Conservation (phyloP, 495 filamentous ascomycete genomes). For the Talaromyces borbonicus region DNA sequence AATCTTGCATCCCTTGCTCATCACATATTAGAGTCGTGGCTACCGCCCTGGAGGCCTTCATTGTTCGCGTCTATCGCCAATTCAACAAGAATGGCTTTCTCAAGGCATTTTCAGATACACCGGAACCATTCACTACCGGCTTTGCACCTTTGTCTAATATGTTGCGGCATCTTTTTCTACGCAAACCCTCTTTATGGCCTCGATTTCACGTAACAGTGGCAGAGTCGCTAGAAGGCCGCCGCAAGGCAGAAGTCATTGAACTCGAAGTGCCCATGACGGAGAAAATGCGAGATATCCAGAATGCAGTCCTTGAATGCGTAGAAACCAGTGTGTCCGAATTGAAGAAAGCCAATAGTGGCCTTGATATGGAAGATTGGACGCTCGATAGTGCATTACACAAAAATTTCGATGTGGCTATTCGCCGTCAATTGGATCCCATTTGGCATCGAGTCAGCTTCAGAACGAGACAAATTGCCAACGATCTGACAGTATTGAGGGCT, state of each 20-base stretch:
- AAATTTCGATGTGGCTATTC: constrained; percentile 81
- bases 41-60: constrained; percentile 89
- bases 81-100: constrained; percentile 88
- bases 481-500: constrained; percentile 74
- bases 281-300: constrained; percentile 85
- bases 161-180: constrained; percentile 87
- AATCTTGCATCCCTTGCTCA: constrained; percentile 9
- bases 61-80: constrained; percentile 85
- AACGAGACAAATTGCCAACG: constrained; percentile 85
- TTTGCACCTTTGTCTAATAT: constrained; percentile 85
- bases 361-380: constrained; percentile 98
- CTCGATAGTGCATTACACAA: constrained; percentile 88
- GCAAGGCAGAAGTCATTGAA: constrained; percentile 95
- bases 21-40: constrained; percentile 51
- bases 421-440: constrained; percentile 87
- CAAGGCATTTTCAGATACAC: constrained; percentile 92
- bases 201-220: constrained; percentile 89
- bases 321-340: constrained; percentile 88
- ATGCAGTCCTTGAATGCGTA: constrained; percentile 90
- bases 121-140: constrained; percentile 82
- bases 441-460: constrained; percentile 96
- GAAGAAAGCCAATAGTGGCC: constrained; percentile 74
- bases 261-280: constrained; percentile 96
- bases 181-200: constrained; percentile 83
- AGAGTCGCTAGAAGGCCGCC: constrained; percentile 76